Conservation (phyloP, 805 yeast genomes). For the Wickerhamiella qilinensis region DNA sequence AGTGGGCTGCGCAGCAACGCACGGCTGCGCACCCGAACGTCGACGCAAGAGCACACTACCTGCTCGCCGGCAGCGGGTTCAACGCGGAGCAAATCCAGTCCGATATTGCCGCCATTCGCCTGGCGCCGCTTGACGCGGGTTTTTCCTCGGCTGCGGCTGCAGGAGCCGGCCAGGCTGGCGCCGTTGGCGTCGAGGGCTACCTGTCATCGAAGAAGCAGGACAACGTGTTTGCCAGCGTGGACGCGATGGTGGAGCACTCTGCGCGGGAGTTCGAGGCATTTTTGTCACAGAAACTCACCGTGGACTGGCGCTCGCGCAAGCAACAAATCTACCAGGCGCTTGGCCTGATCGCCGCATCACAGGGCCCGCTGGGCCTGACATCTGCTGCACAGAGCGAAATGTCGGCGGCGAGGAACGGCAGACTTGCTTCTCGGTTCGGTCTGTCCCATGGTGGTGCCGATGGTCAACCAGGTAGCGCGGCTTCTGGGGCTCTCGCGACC, state of each 20-base stretch:
- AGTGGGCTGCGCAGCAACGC: conserved; percentile 39
- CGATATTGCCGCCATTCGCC: conserved; percentile 22
- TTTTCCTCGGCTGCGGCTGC: conserved; percentile 17
- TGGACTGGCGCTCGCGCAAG: conserved; percentile 69
- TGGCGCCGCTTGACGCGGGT: conserved; percentile 20
- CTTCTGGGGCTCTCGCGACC: not conserved
- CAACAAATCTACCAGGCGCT: conserved; percentile 57
- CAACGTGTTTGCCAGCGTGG: conserved; percentile 66
- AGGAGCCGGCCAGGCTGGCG: conserved; percentile 8
- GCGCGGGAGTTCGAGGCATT: conserved; percentile 70
- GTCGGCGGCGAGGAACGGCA: too few relatives aligned
- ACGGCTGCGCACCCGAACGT: conserved; percentile 37
- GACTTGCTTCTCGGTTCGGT: too few relatives aligned
- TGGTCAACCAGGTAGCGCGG: not conserved
- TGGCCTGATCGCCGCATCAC: conserved; percentile 26
- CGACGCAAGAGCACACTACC: conserved; percentile 46
- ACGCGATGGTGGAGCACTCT: conserved; percentile 55
- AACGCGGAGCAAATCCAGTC: conserved; percentile 67
- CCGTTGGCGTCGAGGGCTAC: conserved; percentile 41
- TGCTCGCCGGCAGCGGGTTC: conserved; percentile 78
- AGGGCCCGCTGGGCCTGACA: not conserved
- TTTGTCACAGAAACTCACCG: conserved; percentile 51
- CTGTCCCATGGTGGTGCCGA: not conserved
- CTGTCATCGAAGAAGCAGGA: conserved; percentile 63
- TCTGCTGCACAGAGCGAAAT: not conserved